phyloP scores from a whole-genome alignment of 345 rosid genomes.

The Corymbia maculata region DNA sequence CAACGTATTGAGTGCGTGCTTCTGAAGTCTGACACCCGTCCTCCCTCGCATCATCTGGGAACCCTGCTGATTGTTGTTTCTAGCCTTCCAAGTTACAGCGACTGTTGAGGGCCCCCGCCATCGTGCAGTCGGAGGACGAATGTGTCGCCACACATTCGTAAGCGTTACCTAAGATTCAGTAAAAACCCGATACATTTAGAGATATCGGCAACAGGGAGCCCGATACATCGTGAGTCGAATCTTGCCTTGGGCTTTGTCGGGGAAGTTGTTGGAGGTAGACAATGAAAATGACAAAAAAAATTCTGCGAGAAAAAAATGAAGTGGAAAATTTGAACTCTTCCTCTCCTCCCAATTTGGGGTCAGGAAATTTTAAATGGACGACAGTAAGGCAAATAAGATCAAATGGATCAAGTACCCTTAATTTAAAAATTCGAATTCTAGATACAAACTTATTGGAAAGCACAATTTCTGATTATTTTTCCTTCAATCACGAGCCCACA shows the following conservation, averaged over 20 bases:
- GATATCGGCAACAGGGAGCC: accelerated
- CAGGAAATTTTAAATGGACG: background rate
- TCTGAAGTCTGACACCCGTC: background rate
- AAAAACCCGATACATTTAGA: no score
- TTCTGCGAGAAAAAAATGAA: background rate
- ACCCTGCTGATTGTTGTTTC: background rate
- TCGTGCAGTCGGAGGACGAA: background rate
- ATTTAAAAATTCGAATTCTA: background rate
- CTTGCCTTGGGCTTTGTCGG: background rate
- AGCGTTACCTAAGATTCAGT: accelerated
- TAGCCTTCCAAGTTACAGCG: background rate
- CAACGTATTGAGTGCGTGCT: background rate
- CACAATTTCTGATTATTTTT: background rate
- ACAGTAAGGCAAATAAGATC: background rate
- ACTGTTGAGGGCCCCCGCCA: background rate
- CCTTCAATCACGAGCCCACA: background rate
- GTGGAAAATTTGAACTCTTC: background rate
- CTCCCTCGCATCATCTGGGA: background rate
- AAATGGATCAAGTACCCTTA: background rate
- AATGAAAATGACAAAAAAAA: background rate
- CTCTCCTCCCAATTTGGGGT: background rate
- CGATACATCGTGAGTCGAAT: accelerated
- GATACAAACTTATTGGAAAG: background rate
- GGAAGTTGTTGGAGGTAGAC: background rate
- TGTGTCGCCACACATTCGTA: background rate